Evolutionary conservation across 1,139 yeast genomes (phyloP).

Genomic region (Candida sanyaensis): DNA sequence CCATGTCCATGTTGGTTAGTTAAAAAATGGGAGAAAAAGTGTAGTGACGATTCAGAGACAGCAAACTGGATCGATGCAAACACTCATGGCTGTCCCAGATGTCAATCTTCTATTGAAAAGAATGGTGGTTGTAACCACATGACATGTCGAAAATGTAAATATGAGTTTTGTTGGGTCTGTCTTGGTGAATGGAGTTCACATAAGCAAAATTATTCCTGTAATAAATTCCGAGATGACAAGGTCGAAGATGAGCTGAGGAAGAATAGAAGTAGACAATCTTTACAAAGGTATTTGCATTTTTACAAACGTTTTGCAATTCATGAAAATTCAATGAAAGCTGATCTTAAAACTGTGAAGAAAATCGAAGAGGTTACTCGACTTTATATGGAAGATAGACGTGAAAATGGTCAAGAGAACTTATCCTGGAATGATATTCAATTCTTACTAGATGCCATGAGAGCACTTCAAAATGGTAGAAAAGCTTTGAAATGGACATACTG

Average conservation of each 20-base stretch:
- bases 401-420: conserved; percentile 27
- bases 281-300: conserved; percentile 74
- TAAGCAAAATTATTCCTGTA: conserved; percentile 67
- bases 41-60: conserved; percentile 87
- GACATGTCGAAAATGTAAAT: conserved; percentile 76
- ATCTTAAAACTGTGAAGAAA: conserved; percentile 58
- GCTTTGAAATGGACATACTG: conserved; percentile 92
- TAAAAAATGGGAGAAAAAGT: conserved; percentile 73
- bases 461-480: conserved; percentile 68
- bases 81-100: conserved; percentile 81
- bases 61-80: conserved; percentile 87
- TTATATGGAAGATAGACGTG: conserved; percentile 47
- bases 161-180: conserved; percentile 96
- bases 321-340: conserved; percentile 76
- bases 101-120: conserved; percentile 67
- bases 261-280: conserved; percentile 38
- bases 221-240: conserved; percentile 45
- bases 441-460: conserved; percentile 68
- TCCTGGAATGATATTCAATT: conserved; percentile 94
- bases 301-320: conserved; percentile 78
- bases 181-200: conserved; percentile 77
- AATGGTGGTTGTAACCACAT: conserved; percentile 97
- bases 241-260: conserved; percentile 28
- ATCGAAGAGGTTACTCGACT: conserved; percentile 66
- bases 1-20: conserved; percentile 82